A percentile compares a stretch with the other conserved stretches of the same genome.
phyloP scores from a whole-genome alignment of 2,329 filamentous ascomycete genomes.

The Xylaria sp. region DNA sequence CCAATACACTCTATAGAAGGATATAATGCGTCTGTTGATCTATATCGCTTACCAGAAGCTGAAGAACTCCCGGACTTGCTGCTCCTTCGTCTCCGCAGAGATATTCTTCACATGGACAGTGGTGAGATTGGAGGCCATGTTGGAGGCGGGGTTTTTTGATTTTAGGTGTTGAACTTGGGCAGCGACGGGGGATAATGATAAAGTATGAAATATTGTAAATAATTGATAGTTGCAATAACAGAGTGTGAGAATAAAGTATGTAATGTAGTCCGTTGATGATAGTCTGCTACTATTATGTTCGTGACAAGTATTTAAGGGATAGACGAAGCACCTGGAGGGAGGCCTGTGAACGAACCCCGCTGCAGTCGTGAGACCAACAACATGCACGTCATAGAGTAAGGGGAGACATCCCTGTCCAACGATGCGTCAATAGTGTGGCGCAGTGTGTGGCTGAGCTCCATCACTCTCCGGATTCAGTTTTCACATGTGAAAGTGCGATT shows the following conservation, averaged over 20 bases:
- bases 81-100: constrained; percentile 71
- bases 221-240: background rate
- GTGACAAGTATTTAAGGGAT: background rate
- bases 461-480: background rate
- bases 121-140: constrained; percentile 55
- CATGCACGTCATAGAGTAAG: constrained; percentile 1
- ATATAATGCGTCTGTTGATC: background rate
- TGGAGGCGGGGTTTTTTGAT: constrained; percentile 22
- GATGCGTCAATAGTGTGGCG: background rate
- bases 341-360: background rate
- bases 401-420: background rate
- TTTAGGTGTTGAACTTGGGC: background rate
- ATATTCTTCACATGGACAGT: constrained; percentile 91
- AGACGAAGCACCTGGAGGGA: background rate
- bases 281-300: background rate
- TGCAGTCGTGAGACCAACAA: background rate
- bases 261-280: background rate
- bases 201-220: background rate
- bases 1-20: background rate
- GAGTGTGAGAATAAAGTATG: background rate
- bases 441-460: background rate
- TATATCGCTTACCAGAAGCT: constrained; percentile 69
- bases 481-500: background rate
- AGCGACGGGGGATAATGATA: background rate
- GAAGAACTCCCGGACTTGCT: constrained; percentile 95